Evolutionary conservation across 768 basidiomycete species (phyloP), one percentile per base, ranked within the genome.

Genomic region (Mycena rebaudengoi): DNA sequence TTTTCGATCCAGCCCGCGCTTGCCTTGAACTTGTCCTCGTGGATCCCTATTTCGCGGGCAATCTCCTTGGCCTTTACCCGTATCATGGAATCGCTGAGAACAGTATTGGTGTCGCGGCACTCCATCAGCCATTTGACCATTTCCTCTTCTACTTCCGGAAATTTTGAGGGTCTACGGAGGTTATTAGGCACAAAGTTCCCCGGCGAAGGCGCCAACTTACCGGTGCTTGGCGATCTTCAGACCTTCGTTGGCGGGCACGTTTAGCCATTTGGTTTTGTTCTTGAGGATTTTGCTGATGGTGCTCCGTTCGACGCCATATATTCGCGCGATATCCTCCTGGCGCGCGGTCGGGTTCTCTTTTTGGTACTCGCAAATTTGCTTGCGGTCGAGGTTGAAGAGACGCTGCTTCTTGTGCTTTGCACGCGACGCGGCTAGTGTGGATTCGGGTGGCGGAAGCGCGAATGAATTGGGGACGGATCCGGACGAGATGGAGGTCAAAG

Each of bases 261-360:
- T 88, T 72, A 95, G 79, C 94, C 94, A 96, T 66, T 88, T 86
- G n/a, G 83, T 82, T 76, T 91, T 94, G 71, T 91, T 80, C 76
- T 95, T 95, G 67, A 96, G 83, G 65, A 95, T 95, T 79, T 96
- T 96, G 78, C 91, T 92, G 75, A 96, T 90, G n/a, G 95, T 96
- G 78, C 93, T 95, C 53, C 95, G 88, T 72, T 96, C 95, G 62
- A 95, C 91, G 50, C 86, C 86, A 73, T 90, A 96, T 30, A 79
- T 78, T 12, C 80, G 79, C 5, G 91, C 95, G 69, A 96, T 94
- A 72, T 94, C 92, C 71, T 95, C 93, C 75, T 96, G 95, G 61
- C 91, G 86, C 20, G 86, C 82, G 53, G 85, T 85, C 0, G 90
- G 91, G 70, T 92, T 80, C 4, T 87, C 77, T 53, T 82, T 76